Percentiles rank a stretch among this genome's conserved stretches.
Conservation (phyloP, 768 basidiomycete genomes). For the Tricholoma matsutake region DNA sequence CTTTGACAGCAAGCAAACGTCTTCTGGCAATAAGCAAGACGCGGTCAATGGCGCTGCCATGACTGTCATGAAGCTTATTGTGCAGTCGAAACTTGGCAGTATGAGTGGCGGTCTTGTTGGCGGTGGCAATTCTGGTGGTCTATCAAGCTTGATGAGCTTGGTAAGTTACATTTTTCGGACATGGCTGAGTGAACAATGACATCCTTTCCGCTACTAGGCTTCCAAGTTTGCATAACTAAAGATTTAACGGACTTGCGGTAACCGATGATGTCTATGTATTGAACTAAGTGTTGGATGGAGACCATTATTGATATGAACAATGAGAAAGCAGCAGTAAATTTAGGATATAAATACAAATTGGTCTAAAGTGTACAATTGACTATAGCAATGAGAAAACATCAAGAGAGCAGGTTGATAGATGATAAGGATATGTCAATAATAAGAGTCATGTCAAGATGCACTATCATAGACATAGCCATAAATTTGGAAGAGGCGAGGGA, state of each 20-base stretch:
- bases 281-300: no score
- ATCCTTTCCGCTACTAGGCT: conserved; percentile 18
- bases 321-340: not conserved
- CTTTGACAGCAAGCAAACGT: conserved; percentile 67
- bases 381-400: not conserved
- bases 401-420: not conserved
- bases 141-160: conserved; percentile 57
- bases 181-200: not conserved
- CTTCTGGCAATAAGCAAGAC: conserved; percentile 75
- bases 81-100: conserved; percentile 60
- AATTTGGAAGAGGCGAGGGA: not conserved
- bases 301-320: no score
- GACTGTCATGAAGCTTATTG: conserved; percentile 81
- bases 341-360: not conserved
- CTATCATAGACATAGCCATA: conserved; percentile 16
- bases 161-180: conserved; percentile 37
- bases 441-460: conserved; percentile 15
- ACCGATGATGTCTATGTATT: not conserved
- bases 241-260: not conserved
- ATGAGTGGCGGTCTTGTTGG: no score
- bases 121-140: conserved; percentile 68
- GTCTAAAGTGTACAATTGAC: not conserved
- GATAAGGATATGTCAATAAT: not conserved
- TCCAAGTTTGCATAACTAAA: conserved; percentile 22
- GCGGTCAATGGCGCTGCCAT: conserved; percentile 81